These are phyloP conservation scores for Alternaria angustiovoidea DNA, from an alignment of 2,329 filamentous ascomycete genomes.

Conservation along the genomic window DNA sequence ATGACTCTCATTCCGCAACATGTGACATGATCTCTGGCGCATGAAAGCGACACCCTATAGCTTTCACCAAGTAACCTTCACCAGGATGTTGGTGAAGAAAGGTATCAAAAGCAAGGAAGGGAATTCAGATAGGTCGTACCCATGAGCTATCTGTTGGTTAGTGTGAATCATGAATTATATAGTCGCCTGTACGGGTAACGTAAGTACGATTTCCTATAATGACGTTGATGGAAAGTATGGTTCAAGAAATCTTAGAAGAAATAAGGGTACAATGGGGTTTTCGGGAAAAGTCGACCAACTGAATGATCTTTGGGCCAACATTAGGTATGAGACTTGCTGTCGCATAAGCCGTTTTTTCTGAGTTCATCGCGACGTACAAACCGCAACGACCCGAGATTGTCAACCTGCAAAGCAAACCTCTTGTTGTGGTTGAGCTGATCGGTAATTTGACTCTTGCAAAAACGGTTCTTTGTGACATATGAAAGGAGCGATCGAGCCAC, in stretches of 20 bases:
- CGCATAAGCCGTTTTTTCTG: not conserved
- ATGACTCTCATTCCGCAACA: not conserved
- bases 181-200: not conserved
- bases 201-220: not conserved
- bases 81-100: not conserved
- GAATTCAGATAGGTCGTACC: not conserved
- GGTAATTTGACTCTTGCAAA: too few species aligned
- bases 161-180: not conserved
- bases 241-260: not conserved
- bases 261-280: not conserved
- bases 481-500: not conserved
- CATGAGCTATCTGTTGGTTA: too few species aligned
- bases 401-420: not conserved
- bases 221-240: not conserved
- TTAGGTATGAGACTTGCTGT: not conserved
- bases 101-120: not conserved
- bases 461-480: too few species aligned
- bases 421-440: not conserved
- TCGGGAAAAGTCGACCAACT: not conserved
- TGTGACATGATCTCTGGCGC: not conserved
- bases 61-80: not conserved
- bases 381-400: not conserved
- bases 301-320: not conserved
- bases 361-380: not conserved
- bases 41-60: not conserved